phyloP scores from a whole-genome alignment of 1,139 yeast genomes.

The Pneumocystis wakefieldiae region DNA sequence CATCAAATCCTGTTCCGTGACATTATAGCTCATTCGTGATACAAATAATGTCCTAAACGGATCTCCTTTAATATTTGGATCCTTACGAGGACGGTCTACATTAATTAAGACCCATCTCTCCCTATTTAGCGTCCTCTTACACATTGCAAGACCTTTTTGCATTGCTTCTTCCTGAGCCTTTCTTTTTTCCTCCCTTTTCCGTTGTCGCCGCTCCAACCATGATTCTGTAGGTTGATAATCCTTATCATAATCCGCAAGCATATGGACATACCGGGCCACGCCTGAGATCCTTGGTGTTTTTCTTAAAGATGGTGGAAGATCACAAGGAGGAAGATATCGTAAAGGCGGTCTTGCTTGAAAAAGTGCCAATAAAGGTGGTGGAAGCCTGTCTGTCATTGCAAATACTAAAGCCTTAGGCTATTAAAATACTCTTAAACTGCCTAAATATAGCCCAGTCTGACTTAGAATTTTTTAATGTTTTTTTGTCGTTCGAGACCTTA shows the following conservation, averaged over 20 bases:
- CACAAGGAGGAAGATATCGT: slow-evolving; percentile 38
- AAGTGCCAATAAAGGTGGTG: slow-evolving; percentile 47
- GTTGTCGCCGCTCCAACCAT: slow-evolving; percentile 25
- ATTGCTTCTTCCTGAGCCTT: slow-evolving; percentile 22
- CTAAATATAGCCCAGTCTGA: too few species aligned
- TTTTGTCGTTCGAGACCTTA: neutral
- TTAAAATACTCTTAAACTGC: neutral
- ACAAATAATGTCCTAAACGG: slow-evolving; percentile 70
- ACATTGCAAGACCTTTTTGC: slow-evolving; percentile 29
- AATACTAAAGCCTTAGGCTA: neutral
- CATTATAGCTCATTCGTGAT: slow-evolving; percentile 48
- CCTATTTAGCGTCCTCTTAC: slow-evolving; percentile 6
- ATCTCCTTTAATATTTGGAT: slow-evolving; percentile 52
- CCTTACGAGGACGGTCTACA: slow-evolving; percentile 38
- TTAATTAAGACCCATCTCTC: slow-evolving; percentile 26
- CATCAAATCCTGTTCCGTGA: slow-evolving; percentile 57
- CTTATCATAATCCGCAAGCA: slow-evolving; percentile 26
- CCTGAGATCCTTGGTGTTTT: slow-evolving; percentile 40
- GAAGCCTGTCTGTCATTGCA: slow-evolving; percentile 38
- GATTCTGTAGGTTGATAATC: slow-evolving; percentile 26
- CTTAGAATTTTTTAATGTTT: neutral
- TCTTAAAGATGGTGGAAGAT: slow-evolving; percentile 39
- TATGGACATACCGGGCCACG: slow-evolving; percentile 29
- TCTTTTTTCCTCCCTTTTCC: slow-evolving; percentile 23
- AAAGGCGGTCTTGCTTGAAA: slow-evolving; percentile 63